Conservation (phyloP, 352 stramenopile genomes). For the Phytophthora brassicae region DNA sequence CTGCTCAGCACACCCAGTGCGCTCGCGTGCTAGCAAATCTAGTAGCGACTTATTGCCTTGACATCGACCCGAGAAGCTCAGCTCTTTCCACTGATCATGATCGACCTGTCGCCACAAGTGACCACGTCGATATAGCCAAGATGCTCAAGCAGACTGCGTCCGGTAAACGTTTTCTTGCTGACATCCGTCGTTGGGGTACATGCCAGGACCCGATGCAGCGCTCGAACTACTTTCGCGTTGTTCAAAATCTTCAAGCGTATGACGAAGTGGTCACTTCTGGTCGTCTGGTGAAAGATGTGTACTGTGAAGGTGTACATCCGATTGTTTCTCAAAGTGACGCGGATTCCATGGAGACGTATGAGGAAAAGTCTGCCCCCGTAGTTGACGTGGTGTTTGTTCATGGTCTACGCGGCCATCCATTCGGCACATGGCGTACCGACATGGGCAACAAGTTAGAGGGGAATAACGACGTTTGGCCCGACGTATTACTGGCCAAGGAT, state of each 20-base stretch:
- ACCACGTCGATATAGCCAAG: slow-evolving; percentile 59
- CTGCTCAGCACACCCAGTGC: slow-evolving; percentile 51
- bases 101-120: slow-evolving; percentile 15
- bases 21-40: slow-evolving; percentile 80
- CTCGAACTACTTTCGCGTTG: slow-evolving; percentile 75
- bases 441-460: slow-evolving; percentile 63
- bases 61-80: slow-evolving; percentile 38
- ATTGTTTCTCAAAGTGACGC: slow-evolving; percentile 49
- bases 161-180: slow-evolving; percentile 44
- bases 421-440: slow-evolving; percentile 80
- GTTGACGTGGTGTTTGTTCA: slow-evolving; percentile 87
- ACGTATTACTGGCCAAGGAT: slow-evolving; percentile 63
- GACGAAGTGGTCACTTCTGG: slow-evolving; percentile 42
- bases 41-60: slow-evolving; percentile 50
- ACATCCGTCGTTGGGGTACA: slow-evolving; percentile 43
- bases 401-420: slow-evolving; percentile 76
- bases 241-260: slow-evolving; percentile 67
- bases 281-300: slow-evolving; percentile 46
- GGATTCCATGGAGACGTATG: slow-evolving; percentile 6
- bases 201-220: slow-evolving; percentile 65
- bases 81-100: slow-evolving; percentile 21
- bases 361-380: slow-evolving; percentile 5
- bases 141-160: slow-evolving; percentile 46
- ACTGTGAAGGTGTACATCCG: slow-evolving; percentile 77
- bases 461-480: slow-evolving; percentile 74